These are phyloP conservation scores for Coelastrella sp. DNA, from an alignment of 139 green algal genomes.

Conservation along the genomic window DNA sequence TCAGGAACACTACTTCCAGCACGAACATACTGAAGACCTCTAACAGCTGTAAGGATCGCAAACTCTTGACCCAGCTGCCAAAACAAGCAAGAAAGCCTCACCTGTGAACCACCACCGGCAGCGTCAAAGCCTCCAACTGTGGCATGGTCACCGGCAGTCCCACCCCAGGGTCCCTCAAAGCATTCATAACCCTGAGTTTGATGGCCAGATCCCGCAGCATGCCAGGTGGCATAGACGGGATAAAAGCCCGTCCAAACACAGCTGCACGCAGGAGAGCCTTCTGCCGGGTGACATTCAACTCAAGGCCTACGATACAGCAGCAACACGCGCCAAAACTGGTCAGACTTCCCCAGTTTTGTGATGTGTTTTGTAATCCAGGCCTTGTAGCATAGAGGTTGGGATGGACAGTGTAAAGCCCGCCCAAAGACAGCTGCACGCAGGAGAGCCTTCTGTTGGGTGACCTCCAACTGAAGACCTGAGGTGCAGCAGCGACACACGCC, in stretches of 20 bases:
- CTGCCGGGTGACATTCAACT: slow-evolving; percentile 53
- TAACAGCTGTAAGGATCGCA: no score
- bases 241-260: slow-evolving; percentile 80
- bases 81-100: neutral
- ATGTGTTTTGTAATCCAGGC: no score
- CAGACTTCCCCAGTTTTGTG: no score
- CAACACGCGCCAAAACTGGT: no score
- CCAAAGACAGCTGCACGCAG: slow-evolving; percentile 81
- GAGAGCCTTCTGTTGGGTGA: slow-evolving; percentile 59
- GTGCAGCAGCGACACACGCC: no score
- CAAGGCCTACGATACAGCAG: slow-evolving; percentile 33
- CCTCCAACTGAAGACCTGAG: slow-evolving; percentile 52
- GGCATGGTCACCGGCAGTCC: slow-evolving; percentile 85
- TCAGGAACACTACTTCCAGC: no score
- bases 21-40: no score
- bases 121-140: slow-evolving; percentile 78
- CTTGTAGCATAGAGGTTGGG: no score
- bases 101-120: slow-evolving; percentile 73
- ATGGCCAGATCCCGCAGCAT: slow-evolving; percentile 57
- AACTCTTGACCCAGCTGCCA: neutral
- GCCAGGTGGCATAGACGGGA: slow-evolving; percentile 45
- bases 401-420: slow-evolving; percentile 43
- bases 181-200: slow-evolving; percentile 86
- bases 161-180: slow-evolving; percentile 73
- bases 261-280: slow-evolving; percentile 73